Evolutionary conservation across 1,284 basidiomycete species (phyloP), one percentile per base, ranked within the genome.

Genomic region (Cutaneotrichosporon arboriforme): DNA sequence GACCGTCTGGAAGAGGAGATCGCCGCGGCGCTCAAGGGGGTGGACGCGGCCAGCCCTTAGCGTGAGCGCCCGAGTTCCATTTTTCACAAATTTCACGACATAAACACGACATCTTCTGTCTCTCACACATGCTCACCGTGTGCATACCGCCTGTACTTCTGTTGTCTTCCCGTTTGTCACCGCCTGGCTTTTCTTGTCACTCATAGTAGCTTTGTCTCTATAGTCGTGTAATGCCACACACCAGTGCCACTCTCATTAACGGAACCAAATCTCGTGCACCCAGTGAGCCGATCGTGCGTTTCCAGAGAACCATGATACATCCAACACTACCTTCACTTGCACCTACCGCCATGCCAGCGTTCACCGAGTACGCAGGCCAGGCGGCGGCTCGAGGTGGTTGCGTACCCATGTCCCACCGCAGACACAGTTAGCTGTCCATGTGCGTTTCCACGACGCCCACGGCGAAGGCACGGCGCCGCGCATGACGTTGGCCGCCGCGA

Each of bases 341-440:
- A n/a, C n/a, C n/a, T n/a, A n/a, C n/a, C n/a, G n/a, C n/a, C n/a
- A n/a, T n/a, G n/a, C n/a, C n/a, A n/a, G n/a, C 15, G 20, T 12
- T 22, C 31, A 43, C 42, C 42, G 10, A 15, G 26, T 26, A 23
- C 43, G 33, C 33, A 47, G 36, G 7, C 49, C 18, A 4, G 46
- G 33, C 22, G 52, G 57, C 40, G 45, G 14, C 31, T 59, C 57
- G 23, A 59, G 49, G 13, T 47, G 48, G 15, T 49, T n/a, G 37
- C 54, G 46, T 38, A 62, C 51, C 70, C 70, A 72, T 15, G 54
- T 60, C 22, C 68, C 70, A 18, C 67, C 68, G 55, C 70, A 72
- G 8, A 63, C 37, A 55, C 70, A 72, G 5, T 49, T 46, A 15
- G 34, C 31, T 39, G 54, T 54, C 45, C 58, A 55, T 1, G 49